phyloP scores from a whole-genome alignment of 1,284 basidiomycete genomes.

The Xerocomus amazonicus region DNA sequence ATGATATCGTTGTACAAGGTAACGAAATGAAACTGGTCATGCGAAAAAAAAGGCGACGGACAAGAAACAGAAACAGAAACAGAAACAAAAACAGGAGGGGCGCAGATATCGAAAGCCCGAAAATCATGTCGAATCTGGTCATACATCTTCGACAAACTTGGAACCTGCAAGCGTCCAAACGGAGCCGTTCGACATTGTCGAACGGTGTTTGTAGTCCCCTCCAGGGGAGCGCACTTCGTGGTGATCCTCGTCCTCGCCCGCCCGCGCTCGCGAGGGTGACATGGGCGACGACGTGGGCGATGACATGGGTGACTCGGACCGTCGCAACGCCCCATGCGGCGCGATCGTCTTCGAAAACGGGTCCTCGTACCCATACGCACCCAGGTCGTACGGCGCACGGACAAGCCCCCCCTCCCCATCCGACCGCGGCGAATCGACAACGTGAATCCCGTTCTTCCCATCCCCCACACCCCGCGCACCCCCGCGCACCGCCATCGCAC shows the following conservation, averaged over 20 bases:
- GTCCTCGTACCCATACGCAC: conserved; percentile 13
- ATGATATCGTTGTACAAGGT: too few species aligned
- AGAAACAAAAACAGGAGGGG: too few species aligned
- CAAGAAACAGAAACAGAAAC: too few species aligned
- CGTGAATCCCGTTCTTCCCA: conserved; percentile 8
- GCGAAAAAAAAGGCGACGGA: too few species aligned
- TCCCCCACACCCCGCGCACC: not conserved
- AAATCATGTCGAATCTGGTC: conserved; percentile 1
- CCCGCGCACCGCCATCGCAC: not conserved
- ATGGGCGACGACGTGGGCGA: conserved; percentile 20
- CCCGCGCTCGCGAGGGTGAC: conserved; percentile 21
- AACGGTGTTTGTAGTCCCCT: conserved; percentile 28
- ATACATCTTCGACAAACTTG: conserved; percentile 31
- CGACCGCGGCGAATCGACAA: conserved; percentile 28
- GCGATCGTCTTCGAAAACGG: conserved; percentile 16
- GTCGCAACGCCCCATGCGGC: conserved; percentile 7
- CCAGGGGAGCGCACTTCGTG: conserved; percentile 3
- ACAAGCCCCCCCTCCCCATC: conserved; percentile 17
- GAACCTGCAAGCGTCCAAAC: conserved; percentile 39
- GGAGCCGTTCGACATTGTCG: conserved; percentile 34
- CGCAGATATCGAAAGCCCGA: too few species aligned
- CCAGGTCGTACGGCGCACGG: not conserved
- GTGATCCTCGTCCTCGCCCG: conserved; percentile 16
- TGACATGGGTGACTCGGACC: conserved; percentile 21
- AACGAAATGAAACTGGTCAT: too few species aligned